phyloP scores from a whole-genome alignment of 768 basidiomycete species.

The Russula olivacea region DNA sequence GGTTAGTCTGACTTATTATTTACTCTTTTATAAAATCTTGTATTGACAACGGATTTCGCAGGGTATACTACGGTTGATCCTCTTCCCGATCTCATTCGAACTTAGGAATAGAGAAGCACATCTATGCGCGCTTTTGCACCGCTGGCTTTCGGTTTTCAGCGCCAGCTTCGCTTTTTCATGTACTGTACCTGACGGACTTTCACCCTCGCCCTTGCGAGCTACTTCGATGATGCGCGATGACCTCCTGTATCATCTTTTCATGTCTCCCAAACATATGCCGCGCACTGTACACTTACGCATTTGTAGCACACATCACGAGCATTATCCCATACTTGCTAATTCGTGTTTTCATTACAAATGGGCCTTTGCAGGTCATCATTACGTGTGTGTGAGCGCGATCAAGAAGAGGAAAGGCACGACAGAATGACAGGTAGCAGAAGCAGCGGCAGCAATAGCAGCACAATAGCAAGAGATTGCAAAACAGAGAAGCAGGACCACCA shows the following conservation, averaged over 20 bases:
- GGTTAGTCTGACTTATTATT: conserved; percentile 43
- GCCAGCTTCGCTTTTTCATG: conserved; percentile 1
- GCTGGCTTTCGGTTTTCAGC: conserved; percentile 16
- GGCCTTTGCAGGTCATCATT: neutral
- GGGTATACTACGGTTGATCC: conserved; percentile 24
- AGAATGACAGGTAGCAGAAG: neutral
- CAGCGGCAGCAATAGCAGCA: neutral
- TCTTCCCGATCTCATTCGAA: conserved; percentile 10
- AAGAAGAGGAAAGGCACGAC: neutral
- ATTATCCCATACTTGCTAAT: conserved; percentile 17
- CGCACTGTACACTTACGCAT: conserved; percentile 23
- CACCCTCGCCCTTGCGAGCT: conserved; percentile 1
- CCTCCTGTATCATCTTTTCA: neutral
- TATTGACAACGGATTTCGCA: conserved; percentile 9
- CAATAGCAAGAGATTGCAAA: neutral
- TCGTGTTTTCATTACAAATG: conserved; percentile 15
- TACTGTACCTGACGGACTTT: conserved; percentile 7
- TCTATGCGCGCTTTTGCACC: neutral
- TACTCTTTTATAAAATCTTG: neutral
- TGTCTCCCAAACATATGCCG: conserved; percentile 6
- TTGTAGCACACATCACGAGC: conserved; percentile 19
- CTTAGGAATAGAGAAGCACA: conserved; percentile 14
- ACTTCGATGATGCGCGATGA: neutral
- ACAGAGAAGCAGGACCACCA: neutral
- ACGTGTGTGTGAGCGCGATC: neutral